These are phyloP conservation scores for Alternaria solani DNA, from an alignment of 2,329 filamentous ascomycete genomes.

Conservation along the genomic window DNA sequence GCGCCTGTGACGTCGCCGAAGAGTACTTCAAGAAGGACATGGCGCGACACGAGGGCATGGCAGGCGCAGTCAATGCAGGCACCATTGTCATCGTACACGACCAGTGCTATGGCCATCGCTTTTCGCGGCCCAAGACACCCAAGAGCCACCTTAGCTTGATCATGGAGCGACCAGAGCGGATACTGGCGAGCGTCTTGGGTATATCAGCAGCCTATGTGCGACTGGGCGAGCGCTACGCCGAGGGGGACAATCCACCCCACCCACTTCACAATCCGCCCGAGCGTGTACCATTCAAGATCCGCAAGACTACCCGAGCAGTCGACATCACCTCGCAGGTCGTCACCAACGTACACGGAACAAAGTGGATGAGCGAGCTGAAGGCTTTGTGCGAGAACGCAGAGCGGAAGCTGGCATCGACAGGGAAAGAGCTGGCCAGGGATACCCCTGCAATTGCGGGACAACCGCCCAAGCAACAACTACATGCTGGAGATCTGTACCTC, in stretches of 20 bases:
- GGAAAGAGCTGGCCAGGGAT: constrained; percentile 76
- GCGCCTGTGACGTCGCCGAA: constrained; percentile 68
- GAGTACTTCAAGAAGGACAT: constrained; percentile 76
- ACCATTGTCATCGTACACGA: constrained; percentile 90
- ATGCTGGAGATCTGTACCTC: constrained; percentile 90
- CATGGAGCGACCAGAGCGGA: constrained; percentile 90
- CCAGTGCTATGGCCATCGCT: constrained; percentile 93
- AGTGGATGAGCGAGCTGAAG: constrained; percentile 93
- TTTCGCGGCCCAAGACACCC: constrained; percentile 80
- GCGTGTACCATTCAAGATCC: constrained; percentile 80
- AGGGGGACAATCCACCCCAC: constrained; percentile 72
- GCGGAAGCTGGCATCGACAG: constrained; percentile 75
- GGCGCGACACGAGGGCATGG: constrained; percentile 63
- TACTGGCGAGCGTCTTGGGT: constrained; percentile 83
- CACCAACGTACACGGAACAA: constrained; percentile 86
- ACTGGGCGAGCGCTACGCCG: constrained; percentile 81
- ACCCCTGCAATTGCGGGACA: constrained; percentile 35
- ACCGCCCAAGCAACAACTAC: constrained; percentile 72
- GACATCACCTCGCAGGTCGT: constrained; percentile 78
- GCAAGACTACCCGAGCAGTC: constrained; percentile 77
- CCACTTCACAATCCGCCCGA: constrained; percentile 68
- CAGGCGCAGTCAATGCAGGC: constrained; percentile 56
- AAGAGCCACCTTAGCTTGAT: constrained; percentile 77
- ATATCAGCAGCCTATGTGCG: constrained; percentile 88
- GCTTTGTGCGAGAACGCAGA: constrained; percentile 84